Conservation (phyloP, 371 early-diverging fungal genomes). For the Rhizomucor pusillus region DNA sequence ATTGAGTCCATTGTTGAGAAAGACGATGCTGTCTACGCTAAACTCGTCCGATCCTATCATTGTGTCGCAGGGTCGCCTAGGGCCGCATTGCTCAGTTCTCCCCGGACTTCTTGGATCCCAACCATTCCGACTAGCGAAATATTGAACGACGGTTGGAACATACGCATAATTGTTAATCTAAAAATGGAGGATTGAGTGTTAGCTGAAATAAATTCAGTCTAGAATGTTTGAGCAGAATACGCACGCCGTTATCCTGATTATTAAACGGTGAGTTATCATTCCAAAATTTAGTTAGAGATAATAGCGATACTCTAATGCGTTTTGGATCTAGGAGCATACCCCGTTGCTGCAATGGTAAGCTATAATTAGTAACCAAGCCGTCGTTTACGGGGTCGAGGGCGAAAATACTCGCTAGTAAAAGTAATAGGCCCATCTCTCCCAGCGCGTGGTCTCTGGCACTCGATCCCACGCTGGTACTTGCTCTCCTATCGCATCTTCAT, state of each 20-base stretch:
- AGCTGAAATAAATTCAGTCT: neutral
- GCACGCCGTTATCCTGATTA: slow-evolving; percentile 28
- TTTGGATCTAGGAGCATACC: slow-evolving; percentile 5
- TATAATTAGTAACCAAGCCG: neutral
- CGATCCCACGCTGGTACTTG: slow-evolving; percentile 22
- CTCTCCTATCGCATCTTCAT: neutral
- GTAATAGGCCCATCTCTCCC: slow-evolving; percentile 32
- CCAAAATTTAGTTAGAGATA: neutral
- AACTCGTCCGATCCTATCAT: slow-evolving; percentile 5
- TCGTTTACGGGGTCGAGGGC: neutral
- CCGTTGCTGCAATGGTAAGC: slow-evolving; percentile 16
- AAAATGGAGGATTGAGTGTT: neutral
- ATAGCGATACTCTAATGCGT: neutral
- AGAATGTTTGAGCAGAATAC: too few relatives aligned
- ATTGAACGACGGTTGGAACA: slow-evolving; percentile 23
- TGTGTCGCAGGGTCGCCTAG: slow-evolving; percentile 2
- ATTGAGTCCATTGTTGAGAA: slow-evolving; percentile 13
- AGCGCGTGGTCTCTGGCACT: slow-evolving; percentile 22
- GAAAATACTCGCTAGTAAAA: slow-evolving; percentile 23
- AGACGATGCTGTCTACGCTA: slow-evolving; percentile 14
- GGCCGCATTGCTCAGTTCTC: slow-evolving; percentile 3
- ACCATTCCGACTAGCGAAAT: slow-evolving; percentile 9
- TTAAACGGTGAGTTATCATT: too few relatives aligned
- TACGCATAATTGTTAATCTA: slow-evolving; percentile 27
- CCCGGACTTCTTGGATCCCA: slow-evolving; percentile 13